Percentiles rank a stretch among this genome's conserved stretches.
These are phyloP conservation scores for Sclerospora graminicola DNA, from an alignment of 352 stramenopile genomes.

Conservation along the genomic window DNA sequence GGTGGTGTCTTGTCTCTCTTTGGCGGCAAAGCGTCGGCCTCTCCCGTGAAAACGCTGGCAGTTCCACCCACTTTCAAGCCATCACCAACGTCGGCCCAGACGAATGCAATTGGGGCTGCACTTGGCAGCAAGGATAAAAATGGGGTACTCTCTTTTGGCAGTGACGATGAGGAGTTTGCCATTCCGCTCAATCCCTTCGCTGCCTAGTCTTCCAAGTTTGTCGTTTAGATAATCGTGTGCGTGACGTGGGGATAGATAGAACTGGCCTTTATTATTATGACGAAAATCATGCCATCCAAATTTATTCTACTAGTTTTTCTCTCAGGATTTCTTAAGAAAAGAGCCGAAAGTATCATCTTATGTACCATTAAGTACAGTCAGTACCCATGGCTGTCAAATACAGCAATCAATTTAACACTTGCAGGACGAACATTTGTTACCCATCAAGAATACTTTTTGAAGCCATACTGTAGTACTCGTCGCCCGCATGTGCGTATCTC, in stretches of 20 bases:
- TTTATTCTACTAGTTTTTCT: too few relatives aligned
- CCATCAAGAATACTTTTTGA: too few relatives aligned
- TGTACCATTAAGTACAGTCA: too few relatives aligned
- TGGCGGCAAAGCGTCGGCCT: constrained; percentile 17
- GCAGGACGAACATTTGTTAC: too few relatives aligned
- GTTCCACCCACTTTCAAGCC: constrained; percentile 33
- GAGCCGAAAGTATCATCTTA: too few relatives aligned
- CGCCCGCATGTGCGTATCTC: too few relatives aligned
- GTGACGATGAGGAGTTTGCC: constrained; percentile 40
- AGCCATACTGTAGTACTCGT: too few relatives aligned
- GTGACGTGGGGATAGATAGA: background rate
- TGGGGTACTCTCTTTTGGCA: constrained; percentile 20
- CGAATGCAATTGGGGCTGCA: constrained; percentile 13
- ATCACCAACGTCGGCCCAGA: constrained; percentile 17
- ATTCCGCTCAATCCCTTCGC: constrained; percentile 60
- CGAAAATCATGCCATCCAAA: too few relatives aligned
- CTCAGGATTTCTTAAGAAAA: too few relatives aligned
- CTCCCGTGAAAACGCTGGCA: constrained; percentile 43
- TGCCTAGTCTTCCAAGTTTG: constrained; percentile 16
- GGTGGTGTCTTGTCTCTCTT: constrained; percentile 73
- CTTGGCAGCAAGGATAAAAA: constrained; percentile 26
- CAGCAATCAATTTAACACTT: too few relatives aligned
- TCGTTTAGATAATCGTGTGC: constrained; percentile 1
- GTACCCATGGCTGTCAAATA: too few relatives aligned
- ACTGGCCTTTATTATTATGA: too few relatives aligned